Evolutionary conservation across 352 stramenopile genomes (phyloP).

Genomic region (Phytopythium mirpurense): DNA sequence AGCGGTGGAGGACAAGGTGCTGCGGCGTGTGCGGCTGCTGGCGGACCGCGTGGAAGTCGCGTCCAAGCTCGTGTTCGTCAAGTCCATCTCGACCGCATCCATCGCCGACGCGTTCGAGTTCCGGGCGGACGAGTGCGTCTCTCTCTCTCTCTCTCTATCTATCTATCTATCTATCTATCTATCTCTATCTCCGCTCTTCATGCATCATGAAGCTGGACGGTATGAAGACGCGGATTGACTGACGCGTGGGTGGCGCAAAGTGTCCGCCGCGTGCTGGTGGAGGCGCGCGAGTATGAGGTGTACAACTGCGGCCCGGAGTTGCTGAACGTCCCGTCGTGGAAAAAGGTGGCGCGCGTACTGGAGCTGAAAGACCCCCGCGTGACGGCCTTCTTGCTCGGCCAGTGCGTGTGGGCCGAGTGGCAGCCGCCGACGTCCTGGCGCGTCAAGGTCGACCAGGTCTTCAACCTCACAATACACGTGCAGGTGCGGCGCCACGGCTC

Average conservation of each 20-base stretch:
- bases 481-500: constrained; percentile 38
- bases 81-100: constrained; percentile 52
- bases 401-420: constrained; percentile 50
- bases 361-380: constrained; percentile 28
- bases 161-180: too few relatives aligned
- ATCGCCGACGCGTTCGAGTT: constrained; percentile 51
- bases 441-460: constrained; percentile 62
- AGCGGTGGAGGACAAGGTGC: constrained; percentile 44
- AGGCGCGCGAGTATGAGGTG: constrained; percentile 47
- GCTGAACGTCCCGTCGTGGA: constrained; percentile 35
- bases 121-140: constrained; percentile 38
- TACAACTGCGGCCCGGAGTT: constrained; percentile 49
- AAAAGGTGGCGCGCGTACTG: constrained; percentile 23
- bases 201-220: too few relatives aligned
- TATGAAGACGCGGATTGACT: too few relatives aligned
- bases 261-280: constrained; percentile 42
- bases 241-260: constrained; percentile 13
- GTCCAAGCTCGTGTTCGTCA: constrained; percentile 61
- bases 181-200: too few relatives aligned
- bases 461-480: constrained; percentile 48
- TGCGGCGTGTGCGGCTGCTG: constrained; percentile 33
- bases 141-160: not conserved
- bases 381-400: constrained; percentile 28
- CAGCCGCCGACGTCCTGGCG: constrained; percentile 54
- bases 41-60: constrained; percentile 42